Evolutionary conservation across 768 basidiomycete species (phyloP).

Genomic region (Phallus indusiatus): DNA sequence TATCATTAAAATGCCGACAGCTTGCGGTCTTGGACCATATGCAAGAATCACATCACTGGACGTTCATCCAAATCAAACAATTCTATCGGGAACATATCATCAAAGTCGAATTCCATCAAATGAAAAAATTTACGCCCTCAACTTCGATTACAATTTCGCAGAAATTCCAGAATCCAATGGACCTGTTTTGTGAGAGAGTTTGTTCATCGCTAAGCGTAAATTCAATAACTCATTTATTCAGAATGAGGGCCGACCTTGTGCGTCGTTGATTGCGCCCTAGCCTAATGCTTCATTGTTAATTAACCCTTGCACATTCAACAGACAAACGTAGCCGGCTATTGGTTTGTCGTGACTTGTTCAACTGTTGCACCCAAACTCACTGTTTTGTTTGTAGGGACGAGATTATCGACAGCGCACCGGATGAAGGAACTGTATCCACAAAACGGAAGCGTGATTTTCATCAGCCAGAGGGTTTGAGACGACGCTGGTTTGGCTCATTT

Average conservation of each 20-base stretch:
- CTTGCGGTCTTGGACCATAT: conserved; percentile 1
- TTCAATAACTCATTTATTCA: not conserved
- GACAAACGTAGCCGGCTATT: not conserved
- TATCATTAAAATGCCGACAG: conserved; percentile 4
- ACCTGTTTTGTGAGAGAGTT: not conserved
- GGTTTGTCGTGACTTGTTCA: not conserved
- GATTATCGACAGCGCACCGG: no score
- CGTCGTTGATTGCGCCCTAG: not conserved
- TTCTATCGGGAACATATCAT: not conserved
- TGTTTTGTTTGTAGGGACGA: not conserved
- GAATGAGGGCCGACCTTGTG: not conserved
- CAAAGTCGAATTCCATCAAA: not conserved
- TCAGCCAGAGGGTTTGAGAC: no score
- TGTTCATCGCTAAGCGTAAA: not conserved
- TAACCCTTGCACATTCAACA: no score
- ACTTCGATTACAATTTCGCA: conserved; percentile 7
- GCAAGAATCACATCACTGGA: not conserved
- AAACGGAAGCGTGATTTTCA: no score
- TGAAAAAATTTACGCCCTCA: not conserved
- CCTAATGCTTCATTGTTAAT: not conserved
- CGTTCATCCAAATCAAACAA: not conserved
- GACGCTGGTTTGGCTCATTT: not conserved
- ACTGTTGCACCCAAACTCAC: not conserved
- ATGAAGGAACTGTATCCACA: no score
- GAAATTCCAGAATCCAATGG: conserved; percentile 5